Evolutionary conservation across 2,329 filamentous ascomycete species (phyloP), one percentile per base, ranked within the genome.

Genomic region (Diaporthe eres): DNA sequence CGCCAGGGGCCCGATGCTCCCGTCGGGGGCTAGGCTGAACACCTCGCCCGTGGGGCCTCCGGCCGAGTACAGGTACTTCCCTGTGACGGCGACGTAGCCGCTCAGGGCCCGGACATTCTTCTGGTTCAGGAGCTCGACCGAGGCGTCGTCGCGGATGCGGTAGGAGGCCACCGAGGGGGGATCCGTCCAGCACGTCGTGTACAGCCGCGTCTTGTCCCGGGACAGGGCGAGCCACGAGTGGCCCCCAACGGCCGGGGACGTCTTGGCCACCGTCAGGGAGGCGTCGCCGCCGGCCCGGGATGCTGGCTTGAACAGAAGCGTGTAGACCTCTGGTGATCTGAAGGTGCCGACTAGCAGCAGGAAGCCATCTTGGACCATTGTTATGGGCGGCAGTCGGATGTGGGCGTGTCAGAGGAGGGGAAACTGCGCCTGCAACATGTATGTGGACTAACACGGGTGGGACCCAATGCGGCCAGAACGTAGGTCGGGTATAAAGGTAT

Each of bases 171-270:
- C 72, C 15, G 72, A 63, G 25, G 77, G 75, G 1, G 77, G 76
- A 2, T 75, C n/a, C 22, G 76, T 55, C 77, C 77, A 79, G 42
- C 72, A 57, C 17, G 78, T 77, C 13, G 76, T 68, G 60, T 79
- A 78, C 22, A 79, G 74, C 17, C 63, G 72, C 10, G 71, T 71
- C 58, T 77, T 76, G 51, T 78, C 60, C 12, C 47, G 65, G 12
- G 77, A 77, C 47, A 79, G 72, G 44, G 77, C 70, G 34, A 79
- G 78, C 78, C 78, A 79, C 31, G 77, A 77, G 71, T 79, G 78
- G 31, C 75, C 73, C 37, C 68, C 77, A 5, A 70, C 63, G 34
- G 77, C 75, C 8, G 75, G 37, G 71, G 73, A 72, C 19, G 55
- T 74, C 51, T 74, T 28, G 12, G 74, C 44, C 12, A 78, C 44